Evolutionary conservation across 2,329 filamentous ascomycete genomes (phyloP).

Genomic region (Ilyonectria robusta): DNA sequence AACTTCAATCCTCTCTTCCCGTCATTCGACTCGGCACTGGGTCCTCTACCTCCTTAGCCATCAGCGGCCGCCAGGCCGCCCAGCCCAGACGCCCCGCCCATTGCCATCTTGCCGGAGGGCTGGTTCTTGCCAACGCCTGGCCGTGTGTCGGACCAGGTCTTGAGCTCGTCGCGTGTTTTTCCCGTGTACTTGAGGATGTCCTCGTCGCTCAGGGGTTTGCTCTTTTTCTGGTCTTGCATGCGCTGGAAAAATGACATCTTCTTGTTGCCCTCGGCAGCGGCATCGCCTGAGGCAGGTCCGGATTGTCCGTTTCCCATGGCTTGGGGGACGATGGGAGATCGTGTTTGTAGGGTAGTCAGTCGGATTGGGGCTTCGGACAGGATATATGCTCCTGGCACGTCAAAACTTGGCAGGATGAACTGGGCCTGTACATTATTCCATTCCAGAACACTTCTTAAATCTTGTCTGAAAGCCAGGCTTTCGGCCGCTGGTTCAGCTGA

Average conservation of each 20-base stretch:
- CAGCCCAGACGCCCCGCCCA: slow-evolving; percentile 51
- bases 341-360: too few species aligned
- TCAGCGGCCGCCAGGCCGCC: slow-evolving; percentile 48
- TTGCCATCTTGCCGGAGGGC: slow-evolving; percentile 51
- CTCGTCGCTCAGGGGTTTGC: slow-evolving; percentile 53
- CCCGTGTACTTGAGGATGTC: slow-evolving; percentile 60
- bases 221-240: slow-evolving; percentile 51
- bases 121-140: slow-evolving; percentile 59
- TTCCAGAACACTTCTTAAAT: not conserved
- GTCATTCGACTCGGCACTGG: slow-evolving; percentile 44
- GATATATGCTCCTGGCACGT: too few species aligned
- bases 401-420: not conserved
- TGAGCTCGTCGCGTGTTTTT: slow-evolving; percentile 53
- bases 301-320: slow-evolving; percentile 3
- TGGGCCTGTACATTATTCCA: not conserved
- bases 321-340: too few species aligned
- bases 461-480: too few species aligned
- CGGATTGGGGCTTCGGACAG: too few species aligned
- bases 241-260: slow-evolving; percentile 52
- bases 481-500: not conserved
- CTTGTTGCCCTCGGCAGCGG: slow-evolving; percentile 14
- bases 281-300: slow-evolving; percentile 6
- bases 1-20: slow-evolving; percentile 53
- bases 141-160: slow-evolving; percentile 54
- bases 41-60: slow-evolving; percentile 55